Evolutionary conservation across 2,329 filamentous ascomycete species (phyloP).

Genomic region (Xylogone sp.): DNA sequence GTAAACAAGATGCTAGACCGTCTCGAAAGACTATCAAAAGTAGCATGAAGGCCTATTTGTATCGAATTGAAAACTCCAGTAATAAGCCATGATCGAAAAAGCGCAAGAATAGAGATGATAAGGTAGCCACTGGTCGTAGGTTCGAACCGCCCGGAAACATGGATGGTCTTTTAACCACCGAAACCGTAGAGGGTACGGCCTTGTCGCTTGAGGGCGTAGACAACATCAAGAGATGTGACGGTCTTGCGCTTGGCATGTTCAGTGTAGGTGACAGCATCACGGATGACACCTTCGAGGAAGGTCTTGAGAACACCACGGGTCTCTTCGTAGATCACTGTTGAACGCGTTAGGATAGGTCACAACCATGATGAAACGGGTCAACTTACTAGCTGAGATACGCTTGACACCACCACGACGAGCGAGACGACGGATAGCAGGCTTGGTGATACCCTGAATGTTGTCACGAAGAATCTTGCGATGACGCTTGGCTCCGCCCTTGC

Average conservation of each 20-base stretch:
- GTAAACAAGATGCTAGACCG: constrained; percentile 34
- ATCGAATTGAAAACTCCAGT: constrained; percentile 9
- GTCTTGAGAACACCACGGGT: constrained; percentile 79
- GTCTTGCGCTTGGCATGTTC: constrained; percentile 77
- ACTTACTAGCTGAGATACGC: constrained; percentile 94
- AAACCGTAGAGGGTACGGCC: constrained; percentile 64
- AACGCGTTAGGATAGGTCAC: constrained; percentile 1
- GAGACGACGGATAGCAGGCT: constrained; percentile 97
- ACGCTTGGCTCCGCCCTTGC: constrained; percentile 97
- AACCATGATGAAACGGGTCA: neutral
- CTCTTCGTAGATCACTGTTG: constrained; percentile 73
- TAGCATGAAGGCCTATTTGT: constrained; percentile 20
- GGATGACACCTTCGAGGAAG: constrained; percentile 79
- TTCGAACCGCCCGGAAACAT: neutral
- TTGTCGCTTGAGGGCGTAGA: constrained; percentile 61
- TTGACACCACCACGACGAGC: constrained; percentile 99
- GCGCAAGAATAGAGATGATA: neutral
- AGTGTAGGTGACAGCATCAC: constrained; percentile 76
- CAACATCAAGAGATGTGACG: constrained; percentile 60
- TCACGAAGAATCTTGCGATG: constrained; percentile 99
- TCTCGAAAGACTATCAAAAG: constrained; percentile 29
- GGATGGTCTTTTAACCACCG: constrained; percentile 47
- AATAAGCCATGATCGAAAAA: constrained; percentile 18
- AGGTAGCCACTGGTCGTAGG: neutral
- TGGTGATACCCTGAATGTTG: constrained; percentile 99